Evolutionary conservation across 768 basidiomycete genomes (phyloP), one percentile per base, ranked within the genome.

Genomic region (Hygrocybe punicea): DNA sequence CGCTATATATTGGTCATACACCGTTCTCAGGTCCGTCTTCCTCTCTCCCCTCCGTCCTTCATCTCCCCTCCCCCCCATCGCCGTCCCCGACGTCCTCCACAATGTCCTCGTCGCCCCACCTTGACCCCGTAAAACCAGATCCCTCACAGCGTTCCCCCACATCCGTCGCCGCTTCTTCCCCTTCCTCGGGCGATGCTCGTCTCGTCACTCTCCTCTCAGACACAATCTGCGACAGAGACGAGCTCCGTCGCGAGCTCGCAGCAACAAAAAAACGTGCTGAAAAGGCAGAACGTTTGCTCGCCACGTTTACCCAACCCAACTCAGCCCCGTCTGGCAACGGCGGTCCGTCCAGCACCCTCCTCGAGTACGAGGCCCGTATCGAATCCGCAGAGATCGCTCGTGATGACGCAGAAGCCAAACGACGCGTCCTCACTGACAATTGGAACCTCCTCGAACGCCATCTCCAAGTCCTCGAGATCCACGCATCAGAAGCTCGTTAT

Each of bases 161-260:
- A 35, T 52, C 45, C 47, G 17, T 39, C 8, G 24, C 65, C 17
- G 55, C 59, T 16, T 9, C 65, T 24, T 37, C 63, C 9, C 44
- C 60, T 25, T 24, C 58, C 5, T 67, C 70, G 24, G 76, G 78
- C 16, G 75, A 82, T 61, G 71, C 83, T 1, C 78, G 81, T 57
- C 82, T 87, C 63, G 84, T 85, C 13, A 62, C 73, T 6, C 77
- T 87, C 48, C 82, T 88, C 65, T 65, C 80, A 4, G 72, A 78
- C 36, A 75, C 81, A 46, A 82, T 81, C 63, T 73, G 72, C 61
- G 84, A 87, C 45, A 66, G 71, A 35, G 85, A 87, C 10, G 11
- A 52, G 19, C 77, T 87, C 47, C 73, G 76, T 17, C 74, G 72
- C 35, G 82, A 87, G 56, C 80, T 87, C 59, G 57, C 64, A 1